Conservation (phyloP, 177 flowering plant species). For the Vitis hybrid region DNA sequence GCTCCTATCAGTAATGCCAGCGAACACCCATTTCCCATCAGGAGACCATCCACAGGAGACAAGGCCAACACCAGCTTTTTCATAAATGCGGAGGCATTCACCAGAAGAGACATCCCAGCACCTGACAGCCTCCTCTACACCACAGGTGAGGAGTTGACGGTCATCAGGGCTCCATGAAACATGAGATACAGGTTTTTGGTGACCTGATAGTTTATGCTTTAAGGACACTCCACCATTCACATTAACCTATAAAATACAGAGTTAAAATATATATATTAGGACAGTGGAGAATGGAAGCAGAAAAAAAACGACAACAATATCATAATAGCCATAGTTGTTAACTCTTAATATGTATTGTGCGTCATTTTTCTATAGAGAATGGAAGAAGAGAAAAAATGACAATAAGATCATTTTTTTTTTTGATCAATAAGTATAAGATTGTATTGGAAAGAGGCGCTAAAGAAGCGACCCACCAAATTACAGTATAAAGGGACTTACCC, state of each 20-base stretch:
- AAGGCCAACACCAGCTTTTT: conserved; percentile 53
- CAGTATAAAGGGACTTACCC: too few relatives aligned
- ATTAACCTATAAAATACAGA: conserved; percentile 43
- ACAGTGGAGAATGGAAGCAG: too few relatives aligned
- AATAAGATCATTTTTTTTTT: too few relatives aligned
- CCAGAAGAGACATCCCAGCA: conserved; percentile 85
- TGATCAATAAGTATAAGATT: too few relatives aligned
- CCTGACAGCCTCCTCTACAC: conserved; percentile 68
- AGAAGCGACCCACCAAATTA: too few relatives aligned
- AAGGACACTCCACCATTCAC: conserved; percentile 43
- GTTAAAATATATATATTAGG: too few relatives aligned
- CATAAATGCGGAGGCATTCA: conserved; percentile 69
- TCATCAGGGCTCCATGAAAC: conserved; percentile 85
- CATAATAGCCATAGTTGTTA: too few relatives aligned
- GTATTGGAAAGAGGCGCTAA: too few relatives aligned
- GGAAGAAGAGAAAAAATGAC: too few relatives aligned
- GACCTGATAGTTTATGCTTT: conserved; percentile 69
- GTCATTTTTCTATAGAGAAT: too few relatives aligned
- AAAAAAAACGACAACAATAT: too few relatives aligned
- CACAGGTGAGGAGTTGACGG: conserved; percentile 79
- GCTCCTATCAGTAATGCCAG: conserved; percentile 79
- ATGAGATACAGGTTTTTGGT: conserved; percentile 54
- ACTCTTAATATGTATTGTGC: too few relatives aligned
- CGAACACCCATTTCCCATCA: conserved; percentile 56
- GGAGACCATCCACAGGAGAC: conserved; percentile 90